phyloP scores from a whole-genome alignment of 2,329 filamentous ascomycete species.

The Penicillium sp. region DNA sequence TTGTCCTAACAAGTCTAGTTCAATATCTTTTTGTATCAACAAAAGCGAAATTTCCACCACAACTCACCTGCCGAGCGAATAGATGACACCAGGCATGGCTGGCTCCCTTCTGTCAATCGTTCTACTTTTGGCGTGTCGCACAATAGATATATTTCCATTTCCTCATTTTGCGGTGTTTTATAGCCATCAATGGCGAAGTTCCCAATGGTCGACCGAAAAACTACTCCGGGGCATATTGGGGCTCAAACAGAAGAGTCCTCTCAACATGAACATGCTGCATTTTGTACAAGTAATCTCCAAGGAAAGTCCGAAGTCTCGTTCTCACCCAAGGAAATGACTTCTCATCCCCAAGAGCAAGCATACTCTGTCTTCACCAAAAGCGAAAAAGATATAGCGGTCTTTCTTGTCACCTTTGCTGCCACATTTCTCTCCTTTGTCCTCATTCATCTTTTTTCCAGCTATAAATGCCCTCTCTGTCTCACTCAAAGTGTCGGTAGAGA shows the following conservation, averaged over 20 bases:
- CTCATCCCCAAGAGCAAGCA: neutral
- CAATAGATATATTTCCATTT: neutral
- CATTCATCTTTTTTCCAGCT: neutral
- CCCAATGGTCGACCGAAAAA: neutral
- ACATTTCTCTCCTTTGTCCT: neutral
- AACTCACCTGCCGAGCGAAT: neutral
- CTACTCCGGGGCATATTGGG: neutral
- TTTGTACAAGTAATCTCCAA: neutral
- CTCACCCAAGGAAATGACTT: neutral
- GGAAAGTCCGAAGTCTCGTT: neutral
- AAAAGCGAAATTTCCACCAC: neutral
- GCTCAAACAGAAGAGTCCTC: neutral
- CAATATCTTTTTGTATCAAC: neutral
- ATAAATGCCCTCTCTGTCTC: neutral
- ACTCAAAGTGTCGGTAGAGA: neutral
- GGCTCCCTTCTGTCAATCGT: too few species aligned
- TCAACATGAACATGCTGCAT: neutral
- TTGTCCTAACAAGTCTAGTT: neutral
- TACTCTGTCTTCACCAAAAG: neutral
- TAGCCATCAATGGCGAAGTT: neutral
- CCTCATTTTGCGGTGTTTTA: neutral
- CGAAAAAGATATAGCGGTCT: neutral
- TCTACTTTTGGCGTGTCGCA: too few species aligned
- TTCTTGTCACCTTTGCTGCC: neutral
- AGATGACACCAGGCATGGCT: neutral